Evolutionary conservation across 192 early-diverging fungal species (phyloP), one percentile per base, ranked within the genome.

Genomic region (Backusella psychrophila): DNA sequence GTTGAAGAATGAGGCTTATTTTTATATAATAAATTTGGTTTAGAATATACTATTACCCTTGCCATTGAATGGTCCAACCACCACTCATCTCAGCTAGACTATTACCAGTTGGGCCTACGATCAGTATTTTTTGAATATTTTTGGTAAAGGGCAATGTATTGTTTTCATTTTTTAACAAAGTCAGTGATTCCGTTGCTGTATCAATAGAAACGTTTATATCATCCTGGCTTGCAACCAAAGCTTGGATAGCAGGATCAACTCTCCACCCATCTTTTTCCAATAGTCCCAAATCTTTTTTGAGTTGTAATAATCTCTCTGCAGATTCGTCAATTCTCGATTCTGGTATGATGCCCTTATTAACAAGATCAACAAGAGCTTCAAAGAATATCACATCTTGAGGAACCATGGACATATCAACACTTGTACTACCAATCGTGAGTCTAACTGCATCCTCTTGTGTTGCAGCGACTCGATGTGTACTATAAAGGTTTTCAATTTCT

Each of bases 261-360:
- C 78, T 83, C 66, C 85, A 84, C 6, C 74, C 53, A 4, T 73
- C 65, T 14, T 56, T 65, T n/a, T 85, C 82, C 59, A 91, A 88
- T 11, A 91, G 69, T 0, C 90, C 90, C 5, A 91, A 70, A 75
- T 91, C 90, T 77, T 91, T 91, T 77, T 91, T 91, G 26, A 90
- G 79, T 78, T 91, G 90, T 65, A 91, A 74, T 2, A 91, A 69
- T 56, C 86, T 84, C 2, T 79, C 88, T 11, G 82, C 89, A 6
- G 87, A 88, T 33, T 86, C 84, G 14, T 89, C 84, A 8, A 90
- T 66, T 5, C 89, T 75, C 2, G 46, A 9, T n/a, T 80, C 82
- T 0, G 82, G 29, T 7, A 91, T 52, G 9, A 23, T n/a, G 6
- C 82, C 83, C 38, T 69, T 74, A 1, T 77, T 42, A 0, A 91